Percentiles rank a stretch among this genome's conserved stretches.
Evolutionary conservation across 176 grass and related monocot genomes (phyloP).

Genomic region (Ensete glaucum): DNA sequence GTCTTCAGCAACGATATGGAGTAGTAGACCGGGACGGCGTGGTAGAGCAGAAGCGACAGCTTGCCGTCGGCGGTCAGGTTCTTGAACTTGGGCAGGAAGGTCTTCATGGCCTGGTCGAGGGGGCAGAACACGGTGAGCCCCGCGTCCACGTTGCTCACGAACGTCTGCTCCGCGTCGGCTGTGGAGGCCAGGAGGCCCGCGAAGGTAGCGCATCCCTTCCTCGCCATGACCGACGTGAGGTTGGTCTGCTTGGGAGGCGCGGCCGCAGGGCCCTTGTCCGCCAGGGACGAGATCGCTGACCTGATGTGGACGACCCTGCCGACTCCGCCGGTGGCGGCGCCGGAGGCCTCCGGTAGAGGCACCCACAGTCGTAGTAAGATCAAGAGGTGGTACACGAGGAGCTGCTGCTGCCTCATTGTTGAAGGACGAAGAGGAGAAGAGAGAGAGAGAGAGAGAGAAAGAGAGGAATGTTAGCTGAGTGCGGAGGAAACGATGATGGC

Average conservation of each 20-base stretch:
- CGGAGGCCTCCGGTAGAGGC: neutral
- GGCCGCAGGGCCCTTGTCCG: constrained; percentile 40
- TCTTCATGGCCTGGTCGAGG: constrained; percentile 25
- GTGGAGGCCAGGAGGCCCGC: constrained; percentile 30
- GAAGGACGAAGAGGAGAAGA: no score
- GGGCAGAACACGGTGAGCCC: constrained; percentile 63
- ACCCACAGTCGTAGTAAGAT: neutral
- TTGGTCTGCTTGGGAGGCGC: constrained; percentile 24
- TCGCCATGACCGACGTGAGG: constrained; percentile 36
- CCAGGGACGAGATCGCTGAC: constrained; percentile 35
- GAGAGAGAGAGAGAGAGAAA: no score
- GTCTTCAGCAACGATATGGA: constrained; percentile 30
- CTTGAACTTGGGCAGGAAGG: constrained; percentile 39
- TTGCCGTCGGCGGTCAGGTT: constrained; percentile 20
- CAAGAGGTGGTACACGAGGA: neutral
- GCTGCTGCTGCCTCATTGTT: neutral
- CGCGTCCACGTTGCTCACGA: constrained; percentile 9
- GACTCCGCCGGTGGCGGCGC: neutral
- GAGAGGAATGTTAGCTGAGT: neutral
- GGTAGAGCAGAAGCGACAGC: constrained; percentile 43
- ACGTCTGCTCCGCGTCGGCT: constrained; percentile 25
- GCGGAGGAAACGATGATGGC: neutral
- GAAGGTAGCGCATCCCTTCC: constrained; percentile 44
- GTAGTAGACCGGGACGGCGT: constrained; percentile 42
- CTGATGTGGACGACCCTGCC: constrained; percentile 38